Evolutionary conservation across 768 basidiomycete species (phyloP).

Genomic region (Lactarius psammicola): DNA sequence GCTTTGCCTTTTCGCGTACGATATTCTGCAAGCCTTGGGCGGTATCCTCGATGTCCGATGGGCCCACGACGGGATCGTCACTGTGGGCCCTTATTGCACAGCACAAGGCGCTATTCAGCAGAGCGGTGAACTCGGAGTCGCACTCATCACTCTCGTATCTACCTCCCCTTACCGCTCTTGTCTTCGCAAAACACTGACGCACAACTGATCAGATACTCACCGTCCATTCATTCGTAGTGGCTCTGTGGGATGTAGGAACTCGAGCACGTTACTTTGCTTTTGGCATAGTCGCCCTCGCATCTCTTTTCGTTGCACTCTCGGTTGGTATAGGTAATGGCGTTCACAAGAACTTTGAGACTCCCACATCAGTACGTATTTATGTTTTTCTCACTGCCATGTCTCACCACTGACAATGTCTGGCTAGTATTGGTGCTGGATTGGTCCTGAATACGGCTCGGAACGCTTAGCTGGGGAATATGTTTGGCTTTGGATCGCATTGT

Average conservation of each 20-base stretch:
- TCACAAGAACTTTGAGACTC: slow-evolving; percentile 33
- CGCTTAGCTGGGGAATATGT: slow-evolving; percentile 43
- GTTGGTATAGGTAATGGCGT: slow-evolving; percentile 35
- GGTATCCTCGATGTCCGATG: slow-evolving; percentile 41
- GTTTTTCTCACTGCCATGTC: background rate
- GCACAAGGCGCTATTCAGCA: slow-evolving; percentile 44
- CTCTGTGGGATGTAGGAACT: slow-evolving; percentile 38
- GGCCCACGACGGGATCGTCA: slow-evolving; percentile 38
- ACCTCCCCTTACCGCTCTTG: background rate
- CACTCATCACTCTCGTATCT: slow-evolving; percentile 43
- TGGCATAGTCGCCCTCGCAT: slow-evolving; percentile 11
- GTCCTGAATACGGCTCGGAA: slow-evolving; percentile 33
- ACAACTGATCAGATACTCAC: slow-evolving; percentile 34
- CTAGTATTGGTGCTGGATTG: slow-evolving; percentile 46
- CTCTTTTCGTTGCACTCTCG: slow-evolving; percentile 36
- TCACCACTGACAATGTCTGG: background rate
- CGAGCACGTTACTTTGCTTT: slow-evolving; percentile 33
- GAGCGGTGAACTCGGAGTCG: slow-evolving; percentile 44
- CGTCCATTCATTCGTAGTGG: slow-evolving; percentile 41
- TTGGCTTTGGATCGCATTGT: slow-evolving; percentile 46
- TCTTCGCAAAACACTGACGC: slow-evolving; percentile 28
- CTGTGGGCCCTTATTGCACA: slow-evolving; percentile 38
- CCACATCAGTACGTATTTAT: slow-evolving; percentile 37
- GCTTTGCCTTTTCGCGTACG: slow-evolving; percentile 34
- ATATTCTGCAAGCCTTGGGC: slow-evolving; percentile 42